A percentile compares a stretch with the other conserved stretches of the same genome.
Evolutionary conservation across 352 stramenopile species (phyloP).

Genomic region (Phytophthora hybrid): DNA sequence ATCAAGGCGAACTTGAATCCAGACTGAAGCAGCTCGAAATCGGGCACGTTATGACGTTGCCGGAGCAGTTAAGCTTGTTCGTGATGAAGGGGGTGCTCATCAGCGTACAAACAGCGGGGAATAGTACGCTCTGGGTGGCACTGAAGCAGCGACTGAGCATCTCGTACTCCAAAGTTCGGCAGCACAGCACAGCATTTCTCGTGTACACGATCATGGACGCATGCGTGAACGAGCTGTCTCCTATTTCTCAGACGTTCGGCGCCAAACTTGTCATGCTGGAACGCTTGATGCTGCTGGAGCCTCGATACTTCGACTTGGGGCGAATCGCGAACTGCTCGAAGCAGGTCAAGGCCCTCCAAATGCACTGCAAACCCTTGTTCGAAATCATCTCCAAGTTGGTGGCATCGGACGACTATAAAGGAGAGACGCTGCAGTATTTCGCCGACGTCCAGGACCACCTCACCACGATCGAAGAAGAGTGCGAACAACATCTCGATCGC

Average conservation of each 20-base stretch:
- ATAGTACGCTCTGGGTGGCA: neutral
- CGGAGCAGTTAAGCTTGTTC: neutral
- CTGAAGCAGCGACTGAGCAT: neutral
- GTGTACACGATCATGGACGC: constrained; percentile 1
- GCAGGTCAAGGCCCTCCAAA: constrained; percentile 1
- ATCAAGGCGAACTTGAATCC: constrained; percentile 57
- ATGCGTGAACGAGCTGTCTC: constrained; percentile 1
- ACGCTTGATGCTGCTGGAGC: neutral
- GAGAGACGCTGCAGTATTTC: constrained; percentile 71
- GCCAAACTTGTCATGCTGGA: constrained; percentile 5
- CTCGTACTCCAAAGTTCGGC: neutral
- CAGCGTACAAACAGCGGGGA: neutral
- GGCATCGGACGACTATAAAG: constrained; percentile 67
- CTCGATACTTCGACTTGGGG: neutral
- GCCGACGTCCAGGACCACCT: constrained; percentile 80
- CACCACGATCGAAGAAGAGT: constrained; percentile 70
- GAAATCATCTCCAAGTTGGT: constrained; percentile 64
- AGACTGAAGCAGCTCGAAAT: constrained; percentile 51
- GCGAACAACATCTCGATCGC: constrained; percentile 68
- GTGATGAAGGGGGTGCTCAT: constrained; percentile 2
- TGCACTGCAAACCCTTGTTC: constrained; percentile 1
- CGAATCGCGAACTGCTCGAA: constrained; percentile 3
- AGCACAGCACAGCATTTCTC: neutral
- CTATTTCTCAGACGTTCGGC: neutral
- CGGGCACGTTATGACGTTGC: constrained; percentile 1